phyloP scores from a whole-genome alignment of 208 protist genomes.

The Histomonas meleagridis region DNA sequence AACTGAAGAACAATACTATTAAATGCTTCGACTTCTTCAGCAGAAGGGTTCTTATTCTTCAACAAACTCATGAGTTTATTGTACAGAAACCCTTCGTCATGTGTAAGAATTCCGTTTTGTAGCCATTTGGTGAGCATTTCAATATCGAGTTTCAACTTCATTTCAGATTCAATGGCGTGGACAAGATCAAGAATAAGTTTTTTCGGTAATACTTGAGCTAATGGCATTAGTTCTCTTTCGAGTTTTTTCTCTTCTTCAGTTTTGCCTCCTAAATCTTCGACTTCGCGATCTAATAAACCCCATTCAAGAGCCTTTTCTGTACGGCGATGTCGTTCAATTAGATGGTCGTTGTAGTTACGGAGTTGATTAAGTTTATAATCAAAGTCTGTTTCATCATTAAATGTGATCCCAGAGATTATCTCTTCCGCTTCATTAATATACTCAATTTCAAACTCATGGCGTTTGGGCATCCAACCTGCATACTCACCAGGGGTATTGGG shows the following conservation, averaged over 20 bases:
- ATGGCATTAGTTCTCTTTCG: neutral
- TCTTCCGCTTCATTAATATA: constrained; percentile 29
- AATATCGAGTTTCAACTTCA: neutral
- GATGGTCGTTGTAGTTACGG: neutral
- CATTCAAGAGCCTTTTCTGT: neutral
- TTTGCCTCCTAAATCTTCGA: neutral
- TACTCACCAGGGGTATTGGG: neutral
- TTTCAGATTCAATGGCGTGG: neutral
- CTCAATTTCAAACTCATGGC: constrained; percentile 32
- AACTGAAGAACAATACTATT: no score
- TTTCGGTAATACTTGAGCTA: neutral
- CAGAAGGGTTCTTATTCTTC: no score
- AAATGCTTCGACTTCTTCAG: no score
- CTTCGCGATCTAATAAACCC: neutral
- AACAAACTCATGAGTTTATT: no score
- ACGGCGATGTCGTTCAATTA: neutral
- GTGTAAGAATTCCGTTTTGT: neutral
- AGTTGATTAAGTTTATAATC: neutral
- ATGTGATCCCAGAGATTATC: neutral
- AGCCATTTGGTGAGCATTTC: neutral
- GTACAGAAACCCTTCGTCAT: neutral
- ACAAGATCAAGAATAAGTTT: neutral
- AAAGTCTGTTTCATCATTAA: neutral
- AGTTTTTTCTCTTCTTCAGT: neutral
- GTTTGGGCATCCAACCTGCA: neutral